Percentiles rank a stretch among this genome's conserved stretches.
Conservation (phyloP, 805 yeast species). For the Starmera dryadoides region DNA sequence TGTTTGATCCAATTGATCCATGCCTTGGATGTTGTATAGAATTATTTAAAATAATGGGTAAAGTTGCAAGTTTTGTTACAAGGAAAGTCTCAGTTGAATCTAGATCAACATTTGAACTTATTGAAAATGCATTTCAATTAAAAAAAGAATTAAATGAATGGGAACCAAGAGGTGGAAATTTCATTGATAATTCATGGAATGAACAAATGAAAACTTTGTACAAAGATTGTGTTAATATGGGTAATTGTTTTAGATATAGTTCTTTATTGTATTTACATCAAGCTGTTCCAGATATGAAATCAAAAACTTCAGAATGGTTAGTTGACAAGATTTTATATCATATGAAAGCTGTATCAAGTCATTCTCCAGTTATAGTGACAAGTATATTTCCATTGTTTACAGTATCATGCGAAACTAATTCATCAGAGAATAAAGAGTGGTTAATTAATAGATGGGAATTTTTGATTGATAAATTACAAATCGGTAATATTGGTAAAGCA, state of each 20-base stretch:
- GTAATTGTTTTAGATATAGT: constrained; percentile 60
- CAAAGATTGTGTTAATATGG: constrained; percentile 61
- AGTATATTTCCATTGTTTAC: constrained; percentile 62
- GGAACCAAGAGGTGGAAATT: constrained; percentile 42
- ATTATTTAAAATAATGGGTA: constrained; percentile 56
- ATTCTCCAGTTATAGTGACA: constrained; percentile 46
- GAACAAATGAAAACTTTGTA: constrained; percentile 37
- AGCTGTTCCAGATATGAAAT: constrained; percentile 64
- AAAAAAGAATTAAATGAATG: constrained; percentile 47
- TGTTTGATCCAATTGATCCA: constrained; percentile 50
- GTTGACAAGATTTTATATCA: constrained; percentile 55
- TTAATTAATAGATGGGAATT: constrained; percentile 50
- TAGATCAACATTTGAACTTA: constrained; percentile 36
- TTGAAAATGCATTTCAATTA: constrained; percentile 48
- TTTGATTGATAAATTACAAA: constrained; percentile 47
- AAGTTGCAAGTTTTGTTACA: constrained; percentile 46
- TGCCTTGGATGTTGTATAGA: constrained; percentile 61
- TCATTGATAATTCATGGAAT: constrained; percentile 18
- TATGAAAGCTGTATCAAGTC: constrained; percentile 55
- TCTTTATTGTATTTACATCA: constrained; percentile 56
- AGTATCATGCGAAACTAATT: constrained; percentile 58
- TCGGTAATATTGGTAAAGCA: constrained; percentile 61
- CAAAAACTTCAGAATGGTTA: constrained; percentile 41
- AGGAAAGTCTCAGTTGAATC: constrained; percentile 35
- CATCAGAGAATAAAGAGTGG: constrained; percentile 56